phyloP scores from a whole-genome alignment of 805 yeast genomes.

The Metschnikowia matae region DNA sequence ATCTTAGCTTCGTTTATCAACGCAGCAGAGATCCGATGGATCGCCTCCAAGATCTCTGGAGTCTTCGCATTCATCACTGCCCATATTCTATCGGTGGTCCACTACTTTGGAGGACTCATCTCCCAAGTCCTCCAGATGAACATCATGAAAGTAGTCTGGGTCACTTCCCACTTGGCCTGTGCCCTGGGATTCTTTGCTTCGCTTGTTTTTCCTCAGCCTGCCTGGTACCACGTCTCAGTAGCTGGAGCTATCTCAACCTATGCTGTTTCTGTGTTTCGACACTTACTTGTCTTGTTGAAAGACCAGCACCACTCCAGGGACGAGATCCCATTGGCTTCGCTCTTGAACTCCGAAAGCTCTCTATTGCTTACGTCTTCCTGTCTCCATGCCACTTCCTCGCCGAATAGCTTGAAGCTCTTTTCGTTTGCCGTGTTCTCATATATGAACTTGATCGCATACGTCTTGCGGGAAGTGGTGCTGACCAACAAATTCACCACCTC shows the following conservation, averaged over 20 bases:
- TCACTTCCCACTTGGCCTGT: slow-evolving; percentile 11
- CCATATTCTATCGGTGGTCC: background rate
- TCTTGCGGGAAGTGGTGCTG: slow-evolving; percentile 15
- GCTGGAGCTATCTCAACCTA: slow-evolving; percentile 15
- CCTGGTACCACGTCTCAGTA: slow-evolving; percentile 11
- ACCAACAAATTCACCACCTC: slow-evolving; percentile 12
- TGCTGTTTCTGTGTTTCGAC: slow-evolving; percentile 12
- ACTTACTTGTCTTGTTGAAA: slow-evolving; percentile 6
- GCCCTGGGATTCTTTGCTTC: slow-evolving; percentile 10
- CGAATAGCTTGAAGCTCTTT: slow-evolving; percentile 20
- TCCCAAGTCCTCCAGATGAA: slow-evolving; percentile 5
- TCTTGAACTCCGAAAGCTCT: slow-evolving; percentile 29
- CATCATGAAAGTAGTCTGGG: slow-evolving; percentile 10
- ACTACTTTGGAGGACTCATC: background rate
- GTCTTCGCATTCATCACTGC: background rate
- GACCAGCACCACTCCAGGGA: slow-evolving; percentile 4
- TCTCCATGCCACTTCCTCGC: slow-evolving; percentile 19
- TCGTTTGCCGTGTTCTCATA: slow-evolving; percentile 27
- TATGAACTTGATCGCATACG: slow-evolving; percentile 22
- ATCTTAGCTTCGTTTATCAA: slow-evolving; percentile 7
- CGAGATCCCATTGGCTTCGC: slow-evolving; percentile 18
- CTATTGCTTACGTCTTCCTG: slow-evolving; percentile 22
- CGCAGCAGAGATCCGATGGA: slow-evolving; percentile 11
- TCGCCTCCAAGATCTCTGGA: background rate
- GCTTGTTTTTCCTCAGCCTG: background rate